Percentiles rank a stretch among this genome's conserved stretches.
phyloP scores from a whole-genome alignment of 1,139 yeast species.

The Pichia sp. region DNA sequence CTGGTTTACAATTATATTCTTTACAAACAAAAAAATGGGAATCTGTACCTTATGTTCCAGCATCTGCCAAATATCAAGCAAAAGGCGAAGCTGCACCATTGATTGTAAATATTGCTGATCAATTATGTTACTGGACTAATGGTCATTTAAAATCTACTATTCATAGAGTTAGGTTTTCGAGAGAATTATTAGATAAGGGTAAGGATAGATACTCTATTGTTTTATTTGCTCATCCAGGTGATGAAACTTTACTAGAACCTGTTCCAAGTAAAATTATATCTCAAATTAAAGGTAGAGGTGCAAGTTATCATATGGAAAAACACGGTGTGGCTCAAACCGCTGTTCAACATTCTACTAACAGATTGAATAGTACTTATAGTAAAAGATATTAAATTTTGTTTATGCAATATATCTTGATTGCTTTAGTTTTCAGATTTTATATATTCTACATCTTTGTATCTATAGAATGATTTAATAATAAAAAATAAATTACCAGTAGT shows the following conservation, averaged over 20 bases:
- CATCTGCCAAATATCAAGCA: slow-evolving; percentile 28
- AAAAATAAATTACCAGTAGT: too few species aligned
- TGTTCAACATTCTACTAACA: slow-evolving; percentile 54
- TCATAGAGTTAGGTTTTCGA: slow-evolving; percentile 58
- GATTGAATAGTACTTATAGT: slow-evolving; percentile 62
- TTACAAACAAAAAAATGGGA: slow-evolving; percentile 46
- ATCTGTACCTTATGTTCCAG: slow-evolving; percentile 44
- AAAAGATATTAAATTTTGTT: slow-evolving; percentile 17
- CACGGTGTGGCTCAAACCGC: slow-evolving; percentile 49
- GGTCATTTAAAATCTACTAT: slow-evolving; percentile 49
- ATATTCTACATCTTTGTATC: too few species aligned
- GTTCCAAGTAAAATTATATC: slow-evolving; percentile 57
- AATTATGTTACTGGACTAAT: slow-evolving; percentile 52
- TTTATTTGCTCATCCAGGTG: slow-evolving; percentile 74
- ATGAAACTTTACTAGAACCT: slow-evolving; percentile 57
- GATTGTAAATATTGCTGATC: slow-evolving; percentile 52
- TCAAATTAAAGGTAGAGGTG: slow-evolving; percentile 41
- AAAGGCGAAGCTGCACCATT: slow-evolving; percentile 43
- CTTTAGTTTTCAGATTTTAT: too few species aligned
- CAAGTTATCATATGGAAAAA: slow-evolving; percentile 33
- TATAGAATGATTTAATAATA: too few species aligned
- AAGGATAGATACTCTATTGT: slow-evolving; percentile 75
- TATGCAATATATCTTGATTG: too few species aligned
- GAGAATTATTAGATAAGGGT: slow-evolving; percentile 46
- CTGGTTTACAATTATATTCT: slow-evolving; percentile 48